Evolutionary conservation across 2,329 filamentous ascomycete species (phyloP), one percentile per base, ranked within the genome.

Genomic region (Colletotrichum plurivorum): DNA sequence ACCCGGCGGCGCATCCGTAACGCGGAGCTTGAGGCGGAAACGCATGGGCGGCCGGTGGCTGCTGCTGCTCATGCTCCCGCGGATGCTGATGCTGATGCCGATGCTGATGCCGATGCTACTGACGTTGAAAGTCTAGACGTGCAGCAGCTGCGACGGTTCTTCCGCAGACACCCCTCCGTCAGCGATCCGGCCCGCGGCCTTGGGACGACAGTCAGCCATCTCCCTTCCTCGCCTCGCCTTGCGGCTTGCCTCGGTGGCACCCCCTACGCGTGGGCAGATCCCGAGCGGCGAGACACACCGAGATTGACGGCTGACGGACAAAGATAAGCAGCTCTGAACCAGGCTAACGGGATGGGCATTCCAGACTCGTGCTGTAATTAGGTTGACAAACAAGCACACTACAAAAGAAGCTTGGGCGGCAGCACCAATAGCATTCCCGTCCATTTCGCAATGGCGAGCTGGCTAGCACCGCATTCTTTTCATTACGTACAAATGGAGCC

Each of bases 401-500:
- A 51, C 25, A 5, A 22, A 48, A 63, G 51, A 63, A 56, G 51
- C 52, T 63, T 43, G 31, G 41, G 60, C 27, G 41, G 36, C 45
- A n/a, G 55, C 31, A 48, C 66, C 61, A 69, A 69, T 69, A 27
- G 56, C 36, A 36, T 27, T n/a, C 43, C 46, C n/a, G 46, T 41
- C 10, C 54, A 63, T 63, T 51, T 54, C 54, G 63, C 45, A 70
- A 68, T 70, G 57, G 27, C 53, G 31, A 56, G 57, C 57, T 63
- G 22, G 46, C 54, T 56, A 68, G 67, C 57, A 63, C 48, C 57
- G 63, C 63, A 68, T 68, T 68, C 62, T 70, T 69, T 46, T 43
- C 52, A 71, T 71, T 71, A 71, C 69, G 69, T 71, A 71, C 69
- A 71, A 71, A 70, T 53, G 52, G 59, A 69, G 52, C 60, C 59